Base-by-base conservation (phyloP, 1,139 yeast species). In the Kurtzmaniella quercitrusa region DNA sequence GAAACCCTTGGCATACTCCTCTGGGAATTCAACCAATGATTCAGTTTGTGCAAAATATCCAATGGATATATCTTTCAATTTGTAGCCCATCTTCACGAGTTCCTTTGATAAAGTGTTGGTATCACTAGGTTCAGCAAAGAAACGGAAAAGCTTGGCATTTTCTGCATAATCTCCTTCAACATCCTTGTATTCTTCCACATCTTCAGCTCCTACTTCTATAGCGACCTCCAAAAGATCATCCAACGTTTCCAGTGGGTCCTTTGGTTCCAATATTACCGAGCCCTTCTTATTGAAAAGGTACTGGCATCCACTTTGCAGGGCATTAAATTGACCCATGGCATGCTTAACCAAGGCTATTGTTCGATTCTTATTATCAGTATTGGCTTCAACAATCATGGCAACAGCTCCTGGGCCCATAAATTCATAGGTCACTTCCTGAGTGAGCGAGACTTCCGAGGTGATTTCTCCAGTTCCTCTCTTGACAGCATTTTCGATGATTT, bases 391-490 rank as follows among this genome's bases (percentile, higher is more conserved):
- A 4, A 93, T 77, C 42, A 89, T 71, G 0, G 96, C 88, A 3
- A 87, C 88, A 0, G 96, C 96, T 2, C 91, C 95, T 0, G 97
- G 96, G 0, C 94, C 97, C 63, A 89, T 71, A 19, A 93, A 96
- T 60, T 93, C 98, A 62, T 91, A 93, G n/a, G 78, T 70, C 52
- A 58, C 76, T 51, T 57, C 77, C 64, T 48, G 60, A 50, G 44
- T 59, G 1, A 59, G 56, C 21, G 72, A 63, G 3, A 70, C 70
- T 35, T 68, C 75, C 6, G 57, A 55, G 16, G 56, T 44, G 15
- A 61, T 49, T 45, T 71, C 71, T 0, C 95, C 95, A 0, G 83
- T 70, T 4, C 95, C 98, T 57, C 97, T 77, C 53, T 84, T 85
- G 45, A 93, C 74, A 4, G 98, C 97, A 55, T 76, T 80, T 43